Base-by-base conservation (phyloP, 768 basidiomycete genomes). In the Lentinula guzmanii region DNA sequence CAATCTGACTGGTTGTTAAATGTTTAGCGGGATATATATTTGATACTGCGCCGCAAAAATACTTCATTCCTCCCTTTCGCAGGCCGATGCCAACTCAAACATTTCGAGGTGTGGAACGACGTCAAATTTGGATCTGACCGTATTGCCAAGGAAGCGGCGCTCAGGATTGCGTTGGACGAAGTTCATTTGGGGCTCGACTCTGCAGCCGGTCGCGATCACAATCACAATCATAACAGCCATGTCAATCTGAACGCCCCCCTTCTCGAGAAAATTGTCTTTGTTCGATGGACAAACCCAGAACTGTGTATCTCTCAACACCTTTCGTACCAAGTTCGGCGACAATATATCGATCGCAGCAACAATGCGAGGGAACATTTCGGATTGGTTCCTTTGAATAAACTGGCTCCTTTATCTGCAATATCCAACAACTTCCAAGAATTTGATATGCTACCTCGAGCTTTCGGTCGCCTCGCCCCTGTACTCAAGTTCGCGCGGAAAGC, bases 101-200 rank as follows among this genome's bases (percentile, higher is more conserved):
- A 24, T n/a, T 37, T 55, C 18, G 53, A 55, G 37, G 21, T 55
- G n/a, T 55, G 53, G 53, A 55, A 55, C n/a, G 53, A 41, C 18
- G 2, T 18, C 6, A 50, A 9, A 50, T 4, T 8, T 9, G n/a
- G 18, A 18, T 11, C 9, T 11, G 15, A 41, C 15, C 31, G 11
- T 34, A n/a, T 4, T 3, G 15, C 34, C 13, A n/a, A 11, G 34
- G 18, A 39, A 21, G 39, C 2, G 13, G 35, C 53, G 13, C 2
- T 37, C 4, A 34, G 41, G n/a, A 55, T 55, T 5, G 53, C 53
- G 10, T 21, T 55, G n/a, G 53, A 55, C 37, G 53, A 55, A 55
- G 35, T 34, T 7, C 51, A 31, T 31, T 18, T 5, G 9, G 10
- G 21, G 16, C 9, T 51, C 21, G 24, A 10, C 31, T 16, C 21